Evolutionary conservation across 177 flowering plant species (phyloP).

Genomic region (Vitis hybrid): DNA sequence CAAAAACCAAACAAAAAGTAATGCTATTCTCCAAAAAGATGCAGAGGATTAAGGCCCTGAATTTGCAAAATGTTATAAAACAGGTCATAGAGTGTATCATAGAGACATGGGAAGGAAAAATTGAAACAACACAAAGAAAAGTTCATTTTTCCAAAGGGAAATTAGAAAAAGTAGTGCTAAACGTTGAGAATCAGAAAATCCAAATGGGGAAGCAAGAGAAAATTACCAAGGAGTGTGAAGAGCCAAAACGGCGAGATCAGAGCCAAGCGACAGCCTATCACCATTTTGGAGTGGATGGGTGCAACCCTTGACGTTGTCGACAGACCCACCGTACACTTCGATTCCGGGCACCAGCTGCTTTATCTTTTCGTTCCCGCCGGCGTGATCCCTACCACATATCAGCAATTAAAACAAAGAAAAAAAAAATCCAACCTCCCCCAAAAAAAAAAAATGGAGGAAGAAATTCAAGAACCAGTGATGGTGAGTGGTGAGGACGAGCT

Average conservation of each 20-base stretch:
- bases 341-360: constrained; percentile 78
- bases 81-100: neutral
- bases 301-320: constrained; percentile 88
- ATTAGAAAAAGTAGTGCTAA: too few relatives aligned
- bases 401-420: neutral
- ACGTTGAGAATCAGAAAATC: too few relatives aligned
- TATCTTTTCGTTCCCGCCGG: constrained; percentile 91
- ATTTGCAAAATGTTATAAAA: too few relatives aligned
- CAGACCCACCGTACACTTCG: constrained; percentile 81
- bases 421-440: neutral
- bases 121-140: neutral
- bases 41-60: neutral
- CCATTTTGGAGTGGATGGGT: constrained; percentile 81
- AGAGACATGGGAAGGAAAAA: too few relatives aligned
- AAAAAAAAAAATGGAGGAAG: neutral
- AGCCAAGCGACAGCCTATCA: constrained; percentile 62
- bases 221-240: constrained; percentile 84
- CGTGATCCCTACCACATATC: constrained; percentile 74
- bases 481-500: constrained; percentile 90
- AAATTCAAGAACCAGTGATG: constrained; percentile 67
- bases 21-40: neutral
- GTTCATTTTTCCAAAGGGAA: too few relatives aligned
- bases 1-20: too few relatives aligned
- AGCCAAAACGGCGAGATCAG: constrained; percentile 44
- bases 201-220: neutral